Evolutionary conservation across 176 grass and related monocot genomes (phyloP), one percentile per base, ranked within the genome.

Genomic region (Avena atlantica): DNA sequence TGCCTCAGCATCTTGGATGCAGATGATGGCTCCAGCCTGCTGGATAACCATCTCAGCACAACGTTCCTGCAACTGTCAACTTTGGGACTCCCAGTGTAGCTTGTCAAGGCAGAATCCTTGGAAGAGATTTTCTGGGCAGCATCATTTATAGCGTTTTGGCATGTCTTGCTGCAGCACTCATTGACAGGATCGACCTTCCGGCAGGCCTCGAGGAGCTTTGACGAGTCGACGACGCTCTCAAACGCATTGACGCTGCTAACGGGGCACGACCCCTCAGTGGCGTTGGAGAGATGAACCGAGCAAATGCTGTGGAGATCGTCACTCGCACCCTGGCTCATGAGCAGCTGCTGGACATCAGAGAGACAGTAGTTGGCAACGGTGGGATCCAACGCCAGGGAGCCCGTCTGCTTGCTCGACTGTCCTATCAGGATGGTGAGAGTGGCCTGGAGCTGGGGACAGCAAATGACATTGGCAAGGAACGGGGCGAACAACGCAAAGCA

Each of bases 401-500:
- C 94, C 0, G 97, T 94, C 81, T 90, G 86, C 87, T 92, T 92
- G 89, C 94, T 99, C 3, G 94, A 96, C 88, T 96, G 97, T 0
- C 94, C 97, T 61, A 99, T 99, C 44, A 99, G 90, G 82, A 99
- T 96, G 15, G 89, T 87, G 62, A 99, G 85, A 17, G 87, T 98
- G 12, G 97, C 92, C 82, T 96, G 90, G 8, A 98, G 91, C 91
- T 98, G 97, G 2, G 97, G 97, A 73, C 97, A 98, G 73, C 97
- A 98, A 45, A 98, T 94, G 60, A 98, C 96, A 80, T 98, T 98
- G 13, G 96, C 96, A 50, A 98, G 81, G 85, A 89, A 96, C 20
- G 93, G 96, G 12, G 96, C 96, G 21, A 98, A 98, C 0, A 90
- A 86, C 42, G 90, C 78, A 40, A 94, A 91, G 79, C 96, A 98